Evolutionary conservation across 306 rosid species (phyloP).

Genomic region (Lathyrus oleraceus): DNA sequence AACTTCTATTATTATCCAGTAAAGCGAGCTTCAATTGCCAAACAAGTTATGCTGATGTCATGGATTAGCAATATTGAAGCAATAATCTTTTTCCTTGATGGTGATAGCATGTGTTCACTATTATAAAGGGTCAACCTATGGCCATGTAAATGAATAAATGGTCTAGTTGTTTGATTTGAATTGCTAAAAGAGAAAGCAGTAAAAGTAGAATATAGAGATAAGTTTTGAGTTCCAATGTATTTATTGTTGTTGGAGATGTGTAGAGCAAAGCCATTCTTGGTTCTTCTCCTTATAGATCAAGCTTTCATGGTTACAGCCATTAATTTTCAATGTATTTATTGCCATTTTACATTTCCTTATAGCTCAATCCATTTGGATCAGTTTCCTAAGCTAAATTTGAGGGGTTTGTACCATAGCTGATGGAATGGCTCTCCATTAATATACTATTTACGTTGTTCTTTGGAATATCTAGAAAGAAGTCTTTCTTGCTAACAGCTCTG

Average conservation of each 20-base stretch:
- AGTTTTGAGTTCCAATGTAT: neutral
- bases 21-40: slow-evolving; percentile 19
- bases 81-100: neutral
- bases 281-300: slow-evolving; percentile 1
- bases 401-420: slow-evolving; percentile 19
- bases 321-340: too few species aligned
- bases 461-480: slow-evolving; percentile 1
- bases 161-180: slow-evolving; percentile 16
- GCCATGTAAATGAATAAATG: slow-evolving; percentile 6
- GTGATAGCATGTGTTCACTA: slow-evolving; percentile 11
- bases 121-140: neutral
- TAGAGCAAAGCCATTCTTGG: slow-evolving; percentile 2
- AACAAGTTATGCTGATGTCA: slow-evolving; percentile 27
- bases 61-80: slow-evolving; percentile 15
- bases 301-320: neutral
- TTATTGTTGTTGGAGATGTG: slow-evolving; percentile 17
- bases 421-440: neutral
- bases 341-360: neutral
- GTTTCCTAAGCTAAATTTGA: slow-evolving; percentile 7
- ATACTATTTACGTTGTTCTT: neutral
- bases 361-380: slow-evolving; percentile 8
- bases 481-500: neutral
- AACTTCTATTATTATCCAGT: neutral
- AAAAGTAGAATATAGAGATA: slow-evolving; percentile 7
- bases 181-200: slow-evolving; percentile 20